Evolutionary conservation across 805 yeast species (phyloP).

Genomic region (Candida vartiovaarae): DNA sequence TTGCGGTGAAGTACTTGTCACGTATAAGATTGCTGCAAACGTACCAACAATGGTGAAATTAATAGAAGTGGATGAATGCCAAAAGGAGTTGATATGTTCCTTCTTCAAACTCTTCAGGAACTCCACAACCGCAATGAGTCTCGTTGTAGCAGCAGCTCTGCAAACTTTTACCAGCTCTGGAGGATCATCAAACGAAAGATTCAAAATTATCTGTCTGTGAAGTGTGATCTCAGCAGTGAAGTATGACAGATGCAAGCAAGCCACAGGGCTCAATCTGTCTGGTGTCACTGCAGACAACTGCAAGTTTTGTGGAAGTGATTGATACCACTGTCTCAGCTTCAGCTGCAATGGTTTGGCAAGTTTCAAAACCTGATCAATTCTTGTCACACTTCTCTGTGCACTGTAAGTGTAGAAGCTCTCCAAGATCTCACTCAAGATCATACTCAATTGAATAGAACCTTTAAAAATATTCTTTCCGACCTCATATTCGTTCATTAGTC

Average conservation of each 20-base stretch:
- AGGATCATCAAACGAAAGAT: slow-evolving; percentile 39
- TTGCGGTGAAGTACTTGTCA: slow-evolving; percentile 53
- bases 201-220: slow-evolving; percentile 68
- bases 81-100: slow-evolving; percentile 81
- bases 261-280: slow-evolving; percentile 62
- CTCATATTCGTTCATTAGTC: slow-evolving; percentile 45
- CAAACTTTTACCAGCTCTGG: slow-evolving; percentile 58
- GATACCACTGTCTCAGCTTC: slow-evolving; percentile 69
- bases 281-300: slow-evolving; percentile 56
- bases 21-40: slow-evolving; percentile 75
- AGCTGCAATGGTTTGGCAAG: slow-evolving; percentile 79
- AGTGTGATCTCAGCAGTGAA: slow-evolving; percentile 85
- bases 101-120: slow-evolving; percentile 56
- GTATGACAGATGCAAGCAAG: slow-evolving; percentile 75
- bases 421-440: slow-evolving; percentile 64
- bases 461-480: slow-evolving; percentile 65
- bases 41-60: slow-evolving; percentile 81
- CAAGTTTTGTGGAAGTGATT: slow-evolving; percentile 53
- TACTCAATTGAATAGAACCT: slow-evolving; percentile 58
- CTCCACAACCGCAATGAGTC: slow-evolving; percentile 63
- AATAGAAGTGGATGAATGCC: slow-evolving; percentile 79
- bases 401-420: slow-evolving; percentile 65
- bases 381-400: slow-evolving; percentile 48
- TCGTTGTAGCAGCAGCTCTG: slow-evolving; percentile 76
- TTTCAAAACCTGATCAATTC: slow-evolving; percentile 61